Evolutionary conservation across 2,329 filamentous ascomycete species (phyloP).

Genomic region (Aspergillus brunneoviolaceus): DNA sequence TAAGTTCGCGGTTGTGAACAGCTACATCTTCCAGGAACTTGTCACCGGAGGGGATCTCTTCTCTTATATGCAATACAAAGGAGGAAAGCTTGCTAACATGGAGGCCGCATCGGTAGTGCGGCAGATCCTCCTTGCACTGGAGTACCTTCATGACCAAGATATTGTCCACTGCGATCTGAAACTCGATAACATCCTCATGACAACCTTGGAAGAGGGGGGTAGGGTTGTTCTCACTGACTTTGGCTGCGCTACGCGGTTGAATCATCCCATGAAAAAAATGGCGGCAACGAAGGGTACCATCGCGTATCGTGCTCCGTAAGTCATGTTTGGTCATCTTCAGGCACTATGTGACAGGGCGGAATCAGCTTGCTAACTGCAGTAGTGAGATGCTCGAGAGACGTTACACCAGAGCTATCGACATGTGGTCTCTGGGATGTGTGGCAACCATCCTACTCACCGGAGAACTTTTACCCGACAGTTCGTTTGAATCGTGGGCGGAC

Average conservation of each 20-base stretch:
- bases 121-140: constrained; percentile 58
- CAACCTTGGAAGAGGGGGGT: constrained; percentile 50
- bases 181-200: constrained; percentile 63
- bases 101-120: constrained; percentile 55
- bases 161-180: constrained; percentile 65
- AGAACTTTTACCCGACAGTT: constrained; percentile 47
- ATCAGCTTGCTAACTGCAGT: constrained; percentile 21
- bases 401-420: constrained; percentile 60
- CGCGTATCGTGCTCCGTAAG: constrained; percentile 61
- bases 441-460: constrained; percentile 54
- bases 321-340: constrained; percentile 14
- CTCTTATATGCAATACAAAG: constrained; percentile 56
- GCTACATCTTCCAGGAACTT: constrained; percentile 63
- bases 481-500: constrained; percentile 26
- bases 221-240: constrained; percentile 63
- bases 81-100: constrained; percentile 48
- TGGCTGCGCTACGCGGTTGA: constrained; percentile 50
- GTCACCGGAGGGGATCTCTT: constrained; percentile 61
- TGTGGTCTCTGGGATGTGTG: constrained; percentile 63
- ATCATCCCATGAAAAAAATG: constrained; percentile 46
- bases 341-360: too few species aligned
- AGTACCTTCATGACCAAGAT: constrained; percentile 56
- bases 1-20: constrained; percentile 20
- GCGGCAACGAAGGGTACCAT: constrained; percentile 55
- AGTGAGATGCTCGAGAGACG: constrained; percentile 32